These are phyloP conservation scores for Diaporthe capsici DNA, from an alignment of 2,329 filamentous ascomycete species.

Conservation along the genomic window DNA sequence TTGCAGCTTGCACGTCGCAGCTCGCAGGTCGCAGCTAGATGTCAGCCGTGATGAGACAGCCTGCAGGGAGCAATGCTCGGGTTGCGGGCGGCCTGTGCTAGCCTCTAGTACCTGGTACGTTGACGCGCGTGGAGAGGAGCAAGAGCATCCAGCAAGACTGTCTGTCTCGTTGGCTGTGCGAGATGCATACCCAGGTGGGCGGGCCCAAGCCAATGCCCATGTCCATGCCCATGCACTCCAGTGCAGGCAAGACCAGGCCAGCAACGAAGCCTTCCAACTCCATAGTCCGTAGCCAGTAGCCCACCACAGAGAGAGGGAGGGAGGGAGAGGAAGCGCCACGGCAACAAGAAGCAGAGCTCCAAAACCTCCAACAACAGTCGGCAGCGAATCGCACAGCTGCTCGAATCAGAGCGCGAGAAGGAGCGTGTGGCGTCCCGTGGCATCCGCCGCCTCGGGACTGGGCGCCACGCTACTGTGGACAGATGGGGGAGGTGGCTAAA, in stretches of 20 bases:
- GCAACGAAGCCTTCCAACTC: neutral
- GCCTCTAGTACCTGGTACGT: neutral
- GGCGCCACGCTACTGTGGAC: constrained; percentile 27
- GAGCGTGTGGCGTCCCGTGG: constrained; percentile 29
- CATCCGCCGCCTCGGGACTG: constrained; percentile 38
- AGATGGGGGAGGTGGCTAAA: neutral
- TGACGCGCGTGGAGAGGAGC: neutral
- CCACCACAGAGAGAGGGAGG: neutral
- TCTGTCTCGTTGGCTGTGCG: constrained; percentile 1
- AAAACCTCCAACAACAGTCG: neutral
- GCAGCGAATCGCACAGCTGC: constrained; percentile 22
- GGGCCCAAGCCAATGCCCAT: neutral
- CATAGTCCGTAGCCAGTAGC: neutral
- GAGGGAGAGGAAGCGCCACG: neutral
- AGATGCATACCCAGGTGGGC: neutral
- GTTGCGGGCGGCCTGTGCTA: neutral
- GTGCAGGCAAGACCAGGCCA: neutral
- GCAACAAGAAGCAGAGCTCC: neutral
- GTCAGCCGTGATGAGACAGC: constrained; percentile 12
- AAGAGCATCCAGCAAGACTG: neutral
- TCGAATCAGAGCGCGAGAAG: constrained; percentile 20
- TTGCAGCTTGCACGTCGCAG: neutral
- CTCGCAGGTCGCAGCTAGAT: neutral
- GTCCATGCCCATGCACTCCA: neutral
- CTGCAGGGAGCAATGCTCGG: neutral